Evolutionary conservation across 2,329 filamentous ascomycete species (phyloP), one percentile per base, ranked within the genome.

Genomic region (Fusarium udum): DNA sequence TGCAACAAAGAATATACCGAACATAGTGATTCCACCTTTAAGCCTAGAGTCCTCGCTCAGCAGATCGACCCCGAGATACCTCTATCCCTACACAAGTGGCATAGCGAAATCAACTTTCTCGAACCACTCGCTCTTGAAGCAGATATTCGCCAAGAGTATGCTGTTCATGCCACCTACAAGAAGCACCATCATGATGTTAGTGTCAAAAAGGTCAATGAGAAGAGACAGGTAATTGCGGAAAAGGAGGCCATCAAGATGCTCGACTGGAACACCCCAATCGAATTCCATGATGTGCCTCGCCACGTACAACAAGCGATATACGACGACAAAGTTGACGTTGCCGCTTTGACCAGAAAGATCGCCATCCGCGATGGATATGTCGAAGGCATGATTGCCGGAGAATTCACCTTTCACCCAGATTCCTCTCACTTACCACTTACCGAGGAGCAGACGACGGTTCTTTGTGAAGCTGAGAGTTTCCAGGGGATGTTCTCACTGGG

Each of bases 321-420:
- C 34, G 28, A 61, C 1, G 46, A 67, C 12, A 75, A 76, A 16
- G 31, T 28, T 12, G 45, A 62, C 1, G 28, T 75, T n/a, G 51
- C 71, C 12, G 59, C 55, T 7, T 52, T 61, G 14, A 60, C 69
- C 45, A 49, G 64, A 39, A 68, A 72, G 39, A 57, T 76, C 2
- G 49, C 61, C 4, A 55, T 75, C 22, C 69, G 65, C 32, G 67
- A 77, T 34, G 73, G 64, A 14, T 48, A 42, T 22, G 52, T 75
- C 4, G 75, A 76, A 22, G 73, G 69, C 28, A 43, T 39, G 4
- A 70, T 77, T 49, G 75, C 75, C 7, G 73, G 73, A 26, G 59
- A 68, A 13, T 75, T 77, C 36, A 73, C 63, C 9, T 68, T 53
- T 24, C 20, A 67, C 32, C 71, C 63, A 57, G 73, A 77, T 18